Conservation (phyloP, 164 flowering plant genomes). For the Annona cherimola region DNA sequence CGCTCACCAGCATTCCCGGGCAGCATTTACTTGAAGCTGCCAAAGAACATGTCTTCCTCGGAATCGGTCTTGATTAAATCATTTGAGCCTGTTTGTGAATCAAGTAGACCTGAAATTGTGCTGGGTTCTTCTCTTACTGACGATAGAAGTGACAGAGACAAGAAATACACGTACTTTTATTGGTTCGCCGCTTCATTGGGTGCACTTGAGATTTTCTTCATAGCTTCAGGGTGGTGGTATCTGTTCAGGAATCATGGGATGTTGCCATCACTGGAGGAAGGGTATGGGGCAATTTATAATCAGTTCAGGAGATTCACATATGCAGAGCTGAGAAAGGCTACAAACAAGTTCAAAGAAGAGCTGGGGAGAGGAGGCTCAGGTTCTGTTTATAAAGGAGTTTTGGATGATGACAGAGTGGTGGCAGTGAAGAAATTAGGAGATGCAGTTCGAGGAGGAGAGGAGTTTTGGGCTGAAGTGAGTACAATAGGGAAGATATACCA, state of each 20-base stretch:
- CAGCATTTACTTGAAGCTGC: slow-evolving; percentile 18
- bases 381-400: slow-evolving; percentile 15
- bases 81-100: slow-evolving; percentile 3
- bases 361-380: slow-evolving; percentile 16
- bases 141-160: background rate
- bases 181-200: slow-evolving; percentile 5
- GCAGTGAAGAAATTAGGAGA: slow-evolving; percentile 16
- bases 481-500: slow-evolving; percentile 27
- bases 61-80: slow-evolving; percentile 3
- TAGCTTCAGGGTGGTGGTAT: slow-evolving; percentile 10
- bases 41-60: background rate
- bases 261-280: background rate
- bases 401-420: slow-evolving; percentile 12
- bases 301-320: slow-evolving; percentile 17
- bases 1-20: slow-evolving; percentile 6
- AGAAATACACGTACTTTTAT: background rate
- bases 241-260: slow-evolving; percentile 6
- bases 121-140: background rate
- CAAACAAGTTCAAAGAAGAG: slow-evolving; percentile 13
- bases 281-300: slow-evolving; percentile 7
- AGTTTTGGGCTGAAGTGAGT: slow-evolving; percentile 26
- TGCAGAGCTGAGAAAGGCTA: slow-evolving; percentile 14
- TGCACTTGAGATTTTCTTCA: slow-evolving; percentile 8
- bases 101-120: background rate
- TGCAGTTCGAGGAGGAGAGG: slow-evolving; percentile 20